A percentile compares a stretch with the other conserved stretches of the same genome.
phyloP scores from a whole-genome alignment of 441 rosid species.

The Theobroma grandiflorum region DNA sequence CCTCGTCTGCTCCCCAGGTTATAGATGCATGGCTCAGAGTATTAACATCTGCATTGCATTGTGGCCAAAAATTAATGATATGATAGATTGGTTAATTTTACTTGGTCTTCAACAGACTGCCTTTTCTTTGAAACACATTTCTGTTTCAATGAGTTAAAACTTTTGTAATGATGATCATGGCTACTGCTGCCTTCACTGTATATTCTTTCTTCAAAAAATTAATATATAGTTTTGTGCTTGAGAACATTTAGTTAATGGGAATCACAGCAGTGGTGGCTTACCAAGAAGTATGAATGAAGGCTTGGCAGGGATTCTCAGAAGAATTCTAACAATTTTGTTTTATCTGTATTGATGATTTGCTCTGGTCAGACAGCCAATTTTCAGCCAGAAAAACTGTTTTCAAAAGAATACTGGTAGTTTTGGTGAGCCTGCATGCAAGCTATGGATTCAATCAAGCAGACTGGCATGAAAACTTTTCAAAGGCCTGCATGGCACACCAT shows the following conservation, averaged over 20 bases:
- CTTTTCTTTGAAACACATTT: constrained; percentile 31
- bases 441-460: not conserved
- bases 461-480: not conserved
- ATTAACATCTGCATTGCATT: not conserved
- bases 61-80: not conserved
- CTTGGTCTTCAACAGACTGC: constrained; percentile 11
- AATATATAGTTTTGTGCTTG: constrained; percentile 8
- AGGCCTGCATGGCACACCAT: too few relatives aligned
- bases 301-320: not conserved
- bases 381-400: not conserved
- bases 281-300: not conserved
- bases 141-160: constrained; percentile 29
- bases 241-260: not conserved
- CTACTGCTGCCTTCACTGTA: constrained; percentile 37
- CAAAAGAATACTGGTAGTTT: not conserved
- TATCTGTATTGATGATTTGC: too few relatives aligned
- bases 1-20: constrained; percentile 61
- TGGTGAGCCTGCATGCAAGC: not conserved
- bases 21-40: constrained; percentile 24
- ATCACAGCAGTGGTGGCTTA: too few relatives aligned
- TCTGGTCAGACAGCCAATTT: not conserved
- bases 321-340: not conserved
- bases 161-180: constrained; percentile 34
- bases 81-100: constrained; percentile 32
- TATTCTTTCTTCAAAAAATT: constrained; percentile 28